Base-by-base conservation (phyloP, 2,329 filamentous ascomycete species). In the Fusarium duplospermum region DNA sequence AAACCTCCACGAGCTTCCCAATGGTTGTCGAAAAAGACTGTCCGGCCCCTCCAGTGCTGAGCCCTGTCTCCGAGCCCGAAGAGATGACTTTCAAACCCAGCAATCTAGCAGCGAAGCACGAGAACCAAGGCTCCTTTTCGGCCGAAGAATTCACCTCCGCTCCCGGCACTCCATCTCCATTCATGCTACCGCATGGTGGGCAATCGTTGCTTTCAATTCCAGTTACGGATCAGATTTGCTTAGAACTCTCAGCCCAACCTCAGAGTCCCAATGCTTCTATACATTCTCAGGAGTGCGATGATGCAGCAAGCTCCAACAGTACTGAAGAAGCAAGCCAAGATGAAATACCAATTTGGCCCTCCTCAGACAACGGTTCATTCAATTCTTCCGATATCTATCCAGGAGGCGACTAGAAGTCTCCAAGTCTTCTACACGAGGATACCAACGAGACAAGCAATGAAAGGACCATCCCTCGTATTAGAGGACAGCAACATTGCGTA, bases 401-500 rank as follows among this genome's bases (percentile, higher is more conserved):
- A 16, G 59, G 66, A n/a, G 61, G 68, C 40, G 74, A 73, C 11
- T 68, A 75, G 56, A 67, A 76, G 27, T 71, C 76, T 60, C 71
- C 59, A 3, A 38, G 66, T 27, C 62, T 73, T 62, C 64, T 69
- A 16, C 59, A 64, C 35, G 72, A 69, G 24, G 71, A 69, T 27
- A n/a, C 65, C 7, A 66, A 67, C n/a, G 60, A 66, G 7, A 68
- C 61, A 3, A 63, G 60, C 4, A 69, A 73, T 18, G 52, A 62
- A 50, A 64, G 75, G 14, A 40, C 70, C 4, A 42, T 71, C 35
- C 69, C 76, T 40, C 63, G 56, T 35, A 66, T 71, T 22, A 60
- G 63, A n/a, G 78, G 74, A 7, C 76, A 80, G 29, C 75, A 64
- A 45, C 73, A 67, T 31, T 64, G 69, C 11, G 74, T 75, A 18